A percentile compares a stretch with the other conserved stretches of the same genome.
phyloP scores from a whole-genome alignment of 495 filamentous ascomycete species.

The Neurospora sp. region DNA sequence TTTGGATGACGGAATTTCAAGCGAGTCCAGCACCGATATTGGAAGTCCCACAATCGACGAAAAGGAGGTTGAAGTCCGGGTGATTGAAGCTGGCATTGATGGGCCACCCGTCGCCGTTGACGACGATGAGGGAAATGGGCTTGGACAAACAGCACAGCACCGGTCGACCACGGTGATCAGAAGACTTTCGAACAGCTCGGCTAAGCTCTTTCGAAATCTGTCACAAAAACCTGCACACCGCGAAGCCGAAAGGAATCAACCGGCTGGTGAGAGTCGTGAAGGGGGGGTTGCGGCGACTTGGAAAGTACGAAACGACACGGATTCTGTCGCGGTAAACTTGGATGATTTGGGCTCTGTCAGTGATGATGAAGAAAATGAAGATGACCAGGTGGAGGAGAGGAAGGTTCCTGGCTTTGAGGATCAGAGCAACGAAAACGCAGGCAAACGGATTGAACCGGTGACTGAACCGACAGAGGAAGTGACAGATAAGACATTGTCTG shows the following conservation, averaged over 20 bases:
- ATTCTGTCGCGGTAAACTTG: slow-evolving; percentile 44
- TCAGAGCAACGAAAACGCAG: not conserved
- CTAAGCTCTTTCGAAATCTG: slow-evolving; percentile 32
- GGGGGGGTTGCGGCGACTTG: slow-evolving; percentile 32
- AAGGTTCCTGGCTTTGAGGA: not conserved
- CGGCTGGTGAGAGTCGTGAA: slow-evolving; percentile 27
- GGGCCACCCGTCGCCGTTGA: slow-evolving; percentile 44
- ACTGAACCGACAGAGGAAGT: not conserved
- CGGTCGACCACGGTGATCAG: slow-evolving; percentile 19
- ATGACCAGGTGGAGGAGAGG: not conserved
- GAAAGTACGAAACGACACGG: slow-evolving; percentile 22
- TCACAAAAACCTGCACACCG: slow-evolving; percentile 28
- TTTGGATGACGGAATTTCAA: not conserved
- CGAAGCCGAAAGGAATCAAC: slow-evolving; percentile 6
- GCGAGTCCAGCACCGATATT: not conserved
- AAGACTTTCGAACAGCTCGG: slow-evolving; percentile 37
- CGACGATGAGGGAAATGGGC: slow-evolving; percentile 12
- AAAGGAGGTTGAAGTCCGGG: not conserved
- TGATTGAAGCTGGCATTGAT: slow-evolving; percentile 27
- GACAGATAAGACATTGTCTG: not conserved
- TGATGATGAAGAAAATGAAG: slow-evolving; percentile 7
- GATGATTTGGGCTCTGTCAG: slow-evolving; percentile 38
- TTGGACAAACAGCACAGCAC: not conserved
- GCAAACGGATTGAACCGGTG: not conserved
- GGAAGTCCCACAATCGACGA: not conserved